Percentiles rank a stretch among this genome's conserved stretches.
These are phyloP conservation scores for Venturia pyrina DNA, from an alignment of 2,329 filamentous ascomycete genomes.

Conservation along the genomic window DNA sequence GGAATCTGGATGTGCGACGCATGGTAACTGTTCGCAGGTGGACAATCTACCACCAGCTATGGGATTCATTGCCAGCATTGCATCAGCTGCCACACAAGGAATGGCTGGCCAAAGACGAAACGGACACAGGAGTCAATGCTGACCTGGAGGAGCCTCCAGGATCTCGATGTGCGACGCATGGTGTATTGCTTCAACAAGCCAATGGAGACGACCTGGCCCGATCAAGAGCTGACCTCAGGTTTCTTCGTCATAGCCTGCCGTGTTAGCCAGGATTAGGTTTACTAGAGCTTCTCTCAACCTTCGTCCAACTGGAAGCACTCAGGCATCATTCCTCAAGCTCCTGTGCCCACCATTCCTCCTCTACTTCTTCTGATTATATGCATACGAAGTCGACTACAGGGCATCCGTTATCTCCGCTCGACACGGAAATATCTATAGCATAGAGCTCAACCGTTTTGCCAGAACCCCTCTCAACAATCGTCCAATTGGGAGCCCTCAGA, in stretches of 20 bases:
- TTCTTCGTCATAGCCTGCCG: too few species aligned
- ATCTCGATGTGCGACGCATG: conserved; percentile 55
- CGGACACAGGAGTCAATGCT: conserved; percentile 73
- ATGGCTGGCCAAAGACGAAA: conserved; percentile 51
- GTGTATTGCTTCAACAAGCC: too few species aligned
- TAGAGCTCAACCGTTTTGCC: background rate
- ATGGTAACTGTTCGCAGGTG: too few species aligned
- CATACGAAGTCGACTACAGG: conserved; percentile 85
- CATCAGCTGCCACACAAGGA: conserved; percentile 63
- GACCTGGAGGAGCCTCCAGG: conserved; percentile 64
- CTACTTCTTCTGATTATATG: conserved; percentile 91
- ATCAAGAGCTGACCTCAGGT: too few species aligned
- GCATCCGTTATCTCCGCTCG: conserved; percentile 61
- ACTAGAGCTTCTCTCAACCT: too few species aligned
- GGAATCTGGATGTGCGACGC: conserved; percentile 70
- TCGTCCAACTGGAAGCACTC: too few species aligned
- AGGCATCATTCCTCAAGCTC: too few species aligned
- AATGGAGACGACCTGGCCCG: too few species aligned
- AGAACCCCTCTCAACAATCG: background rate
- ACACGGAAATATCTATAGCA: too few species aligned
- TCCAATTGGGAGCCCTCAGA: background rate
- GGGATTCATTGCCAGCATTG: conserved; percentile 54
- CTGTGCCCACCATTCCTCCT: conserved; percentile 54
- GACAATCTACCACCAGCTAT: too few species aligned
- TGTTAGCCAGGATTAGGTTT: too few species aligned